phyloP scores from a whole-genome alignment of 2,329 filamentous ascomycete genomes.

The Ceratocystis huliohia region DNA sequence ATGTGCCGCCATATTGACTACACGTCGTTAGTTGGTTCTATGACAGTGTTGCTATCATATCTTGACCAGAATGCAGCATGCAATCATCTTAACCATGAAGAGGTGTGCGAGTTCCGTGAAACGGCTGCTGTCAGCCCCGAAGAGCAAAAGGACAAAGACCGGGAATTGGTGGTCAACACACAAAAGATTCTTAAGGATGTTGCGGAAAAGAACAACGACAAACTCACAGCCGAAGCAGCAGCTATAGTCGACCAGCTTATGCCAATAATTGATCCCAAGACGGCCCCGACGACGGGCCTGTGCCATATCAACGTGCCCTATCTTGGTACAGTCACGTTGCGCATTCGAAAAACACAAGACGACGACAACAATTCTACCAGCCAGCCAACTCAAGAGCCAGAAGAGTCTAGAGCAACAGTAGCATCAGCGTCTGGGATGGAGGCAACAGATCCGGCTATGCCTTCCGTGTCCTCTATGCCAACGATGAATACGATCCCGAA shows the following conservation, averaged over 20 bases:
- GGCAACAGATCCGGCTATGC: not conserved
- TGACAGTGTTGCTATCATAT: constrained; percentile 40
- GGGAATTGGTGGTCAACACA: constrained; percentile 29
- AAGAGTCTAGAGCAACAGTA: not conserved
- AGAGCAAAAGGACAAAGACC: constrained; percentile 29
- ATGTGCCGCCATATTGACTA: constrained; percentile 41
- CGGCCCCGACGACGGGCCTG: constrained; percentile 21
- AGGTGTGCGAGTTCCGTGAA: not conserved
- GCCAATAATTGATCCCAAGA: constrained; percentile 29
- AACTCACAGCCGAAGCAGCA: constrained; percentile 32
- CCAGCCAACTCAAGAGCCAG: not conserved
- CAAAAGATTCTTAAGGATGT: constrained; percentile 32
- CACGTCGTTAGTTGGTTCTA: constrained; percentile 38
- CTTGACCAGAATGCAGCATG: constrained; percentile 28
- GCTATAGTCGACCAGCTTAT: constrained; percentile 34
- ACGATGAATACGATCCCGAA: not conserved
- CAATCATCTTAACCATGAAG: constrained; percentile 5
- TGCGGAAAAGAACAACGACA: constrained; percentile 31
- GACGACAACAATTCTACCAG: not conserved
- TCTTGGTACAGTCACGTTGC: constrained; percentile 37
- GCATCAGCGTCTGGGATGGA: not conserved
- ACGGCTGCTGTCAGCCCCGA: constrained; percentile 18
- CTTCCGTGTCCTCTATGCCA: not conserved
- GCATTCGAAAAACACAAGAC: constrained; percentile 20
- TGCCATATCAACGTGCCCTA: constrained; percentile 36